Evolutionary conservation across 208 protist genomes (phyloP).

Genomic region (Crithidia expoeki): DNA sequence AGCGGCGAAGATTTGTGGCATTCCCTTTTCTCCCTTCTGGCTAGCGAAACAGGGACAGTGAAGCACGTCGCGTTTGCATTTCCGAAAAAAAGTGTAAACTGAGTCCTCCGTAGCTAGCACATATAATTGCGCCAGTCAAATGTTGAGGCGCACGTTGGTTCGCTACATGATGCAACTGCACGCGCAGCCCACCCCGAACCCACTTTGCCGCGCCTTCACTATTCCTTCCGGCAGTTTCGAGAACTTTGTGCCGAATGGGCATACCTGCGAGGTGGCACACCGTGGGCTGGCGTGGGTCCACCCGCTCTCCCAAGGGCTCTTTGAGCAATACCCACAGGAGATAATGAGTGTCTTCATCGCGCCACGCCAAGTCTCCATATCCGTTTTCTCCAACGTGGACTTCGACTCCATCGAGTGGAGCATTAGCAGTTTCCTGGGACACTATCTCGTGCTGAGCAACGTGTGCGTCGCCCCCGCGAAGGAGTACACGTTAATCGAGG

Average conservation of each 20-base stretch:
- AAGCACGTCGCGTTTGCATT: too few species aligned
- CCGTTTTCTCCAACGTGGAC: slow-evolving; percentile 73
- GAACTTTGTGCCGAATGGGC: slow-evolving; percentile 80
- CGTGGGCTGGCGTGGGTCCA: slow-evolving; percentile 85
- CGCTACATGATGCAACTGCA: slow-evolving; percentile 74
- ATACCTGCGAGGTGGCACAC: slow-evolving; percentile 87
- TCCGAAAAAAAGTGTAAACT: too few species aligned
- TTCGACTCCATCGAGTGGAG: slow-evolving; percentile 83
- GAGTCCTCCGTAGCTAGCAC: too few species aligned
- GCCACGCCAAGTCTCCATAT: slow-evolving; percentile 76
- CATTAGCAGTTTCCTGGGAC: slow-evolving; percentile 86
- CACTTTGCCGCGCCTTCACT: slow-evolving; percentile 71
- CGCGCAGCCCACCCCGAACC: slow-evolving; percentile 82
- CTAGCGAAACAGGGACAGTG: too few species aligned
- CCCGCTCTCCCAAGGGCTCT: slow-evolving; percentile 82
- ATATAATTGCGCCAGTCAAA: too few species aligned
- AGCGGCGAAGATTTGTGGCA: too few species aligned
- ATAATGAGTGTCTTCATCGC: slow-evolving; percentile 85
- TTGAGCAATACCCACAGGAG: slow-evolving; percentile 89
- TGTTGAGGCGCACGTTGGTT: slow-evolving; percentile 57
- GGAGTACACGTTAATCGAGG: slow-evolving; percentile 84
- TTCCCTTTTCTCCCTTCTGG: too few species aligned
- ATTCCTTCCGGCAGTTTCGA: slow-evolving; percentile 78
- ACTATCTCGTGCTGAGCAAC: slow-evolving; percentile 85
- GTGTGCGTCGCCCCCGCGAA: slow-evolving; percentile 64